Conservation (phyloP, 495 filamentous ascomycete species). For the Entonaema liquescens region DNA sequence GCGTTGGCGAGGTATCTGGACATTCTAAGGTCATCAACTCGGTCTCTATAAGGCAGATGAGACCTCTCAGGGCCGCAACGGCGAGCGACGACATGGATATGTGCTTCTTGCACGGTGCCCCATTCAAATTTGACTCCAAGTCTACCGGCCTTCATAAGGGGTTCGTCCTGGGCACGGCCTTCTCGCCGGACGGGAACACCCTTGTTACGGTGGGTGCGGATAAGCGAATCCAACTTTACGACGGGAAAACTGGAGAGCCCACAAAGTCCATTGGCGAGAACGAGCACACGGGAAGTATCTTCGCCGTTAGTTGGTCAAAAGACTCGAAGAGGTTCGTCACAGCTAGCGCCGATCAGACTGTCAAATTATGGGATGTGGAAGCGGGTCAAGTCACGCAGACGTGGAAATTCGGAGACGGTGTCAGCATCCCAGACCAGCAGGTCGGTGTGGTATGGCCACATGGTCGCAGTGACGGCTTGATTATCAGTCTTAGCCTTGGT, state of each 20-base stretch:
- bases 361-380: slow-evolving; percentile 89
- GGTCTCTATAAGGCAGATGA: slow-evolving; percentile 87
- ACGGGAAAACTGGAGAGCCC: slow-evolving; percentile 90
- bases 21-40: slow-evolving; percentile 91
- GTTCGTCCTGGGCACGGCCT: slow-evolving; percentile 87
- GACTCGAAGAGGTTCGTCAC: slow-evolving; percentile 92
- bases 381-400: slow-evolving; percentile 76
- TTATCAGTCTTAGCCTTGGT: slow-evolving; percentile 86
- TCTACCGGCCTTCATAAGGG: slow-evolving; percentile 79
- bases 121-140: slow-evolving; percentile 90
- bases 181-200: slow-evolving; percentile 86
- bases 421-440: slow-evolving; percentile 84
- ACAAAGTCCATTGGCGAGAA: slow-evolving; percentile 80
- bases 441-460: slow-evolving; percentile 93
- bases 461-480: slow-evolving; percentile 80
- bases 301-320: slow-evolving; percentile 86
- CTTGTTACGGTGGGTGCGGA: slow-evolving; percentile 92
- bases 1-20: slow-evolving; percentile 90
- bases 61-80: slow-evolving; percentile 88
- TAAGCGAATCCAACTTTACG: slow-evolving; percentile 89
- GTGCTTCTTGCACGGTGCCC: slow-evolving; percentile 91
- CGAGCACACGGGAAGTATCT: slow-evolving; percentile 89
- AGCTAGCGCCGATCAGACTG: slow-evolving; percentile 91
- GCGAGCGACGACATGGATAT: slow-evolving; percentile 87
- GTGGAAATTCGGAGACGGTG: slow-evolving; percentile 82